These are phyloP conservation scores for Papilionanthe hybrid DNA, from an alignment of 116 monocot species.

Conservation along the genomic window DNA sequence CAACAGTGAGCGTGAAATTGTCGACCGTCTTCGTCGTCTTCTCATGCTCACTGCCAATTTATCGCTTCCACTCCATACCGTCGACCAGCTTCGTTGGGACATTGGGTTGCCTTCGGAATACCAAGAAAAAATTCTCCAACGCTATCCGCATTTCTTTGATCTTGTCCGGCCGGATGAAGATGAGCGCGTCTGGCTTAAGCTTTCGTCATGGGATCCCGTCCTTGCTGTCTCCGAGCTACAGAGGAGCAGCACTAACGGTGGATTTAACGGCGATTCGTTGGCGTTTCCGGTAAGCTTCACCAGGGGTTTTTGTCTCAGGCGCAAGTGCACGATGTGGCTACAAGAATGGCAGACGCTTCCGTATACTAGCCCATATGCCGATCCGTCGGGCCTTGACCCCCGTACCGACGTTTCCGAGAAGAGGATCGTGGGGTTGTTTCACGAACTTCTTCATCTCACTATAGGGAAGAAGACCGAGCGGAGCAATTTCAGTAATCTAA, in stretches of 20 bases:
- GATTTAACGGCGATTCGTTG: constrained; percentile 7
- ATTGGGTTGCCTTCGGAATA: constrained; percentile 58
- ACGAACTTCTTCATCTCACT: constrained; percentile 79
- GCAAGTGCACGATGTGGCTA: constrained; percentile 70
- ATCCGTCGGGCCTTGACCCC: constrained; percentile 47
- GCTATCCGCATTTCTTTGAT: constrained; percentile 40
- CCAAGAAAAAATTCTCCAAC: constrained; percentile 30
- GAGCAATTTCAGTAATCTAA: constrained; percentile 63
- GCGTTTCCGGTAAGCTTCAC: constrained; percentile 74
- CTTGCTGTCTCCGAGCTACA: constrained; percentile 61
- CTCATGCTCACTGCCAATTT: constrained; percentile 57
- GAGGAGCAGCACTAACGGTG: constrained; percentile 3
- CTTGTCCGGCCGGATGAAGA: constrained; percentile 27
- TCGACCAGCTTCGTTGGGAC: constrained; percentile 74
- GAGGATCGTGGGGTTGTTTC: constrained; percentile 88
- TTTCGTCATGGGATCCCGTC: constrained; percentile 41
- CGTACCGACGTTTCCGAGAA: constrained; percentile 86
- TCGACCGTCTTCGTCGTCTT: constrained; percentile 58
- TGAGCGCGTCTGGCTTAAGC: constrained; percentile 57
- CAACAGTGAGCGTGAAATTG: constrained; percentile 37
- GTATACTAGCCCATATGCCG: constrained; percentile 72
- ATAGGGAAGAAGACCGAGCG: constrained; percentile 80
- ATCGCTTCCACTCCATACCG: constrained; percentile 56
- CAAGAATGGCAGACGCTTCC: constrained; percentile 77
- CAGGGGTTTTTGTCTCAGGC: constrained; percentile 61